Evolutionary conservation across 2,329 filamentous ascomycete genomes (phyloP), one percentile per base, ranked within the genome.

Genomic region (Endoconidiophora polonica): DNA sequence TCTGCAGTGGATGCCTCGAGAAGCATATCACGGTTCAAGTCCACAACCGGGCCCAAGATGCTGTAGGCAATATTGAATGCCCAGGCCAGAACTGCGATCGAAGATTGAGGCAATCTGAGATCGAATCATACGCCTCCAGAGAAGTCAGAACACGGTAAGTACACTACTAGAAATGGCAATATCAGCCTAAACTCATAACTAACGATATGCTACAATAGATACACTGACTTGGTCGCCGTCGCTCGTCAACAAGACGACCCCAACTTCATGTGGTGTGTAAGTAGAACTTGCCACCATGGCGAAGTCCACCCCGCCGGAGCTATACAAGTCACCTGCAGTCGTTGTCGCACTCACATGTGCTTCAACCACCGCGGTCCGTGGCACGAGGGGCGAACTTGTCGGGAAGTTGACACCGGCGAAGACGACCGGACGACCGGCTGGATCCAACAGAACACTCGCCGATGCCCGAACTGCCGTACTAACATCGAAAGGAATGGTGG

Each of bases 251-350:
- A 24, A 14, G 80, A 81, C 50, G 79, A 84, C 56, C 68, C 80
- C 55, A 81, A 73, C 44, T 81, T 81, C 59, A 71, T 85, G 58
- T 84, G 75, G 66, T 85, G 81, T 80, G 67, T 85, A 58, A 83
- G 83, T 59, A 77, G 79, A 45, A 74, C 77, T 18, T 86, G 81
- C 61, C 66, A 83, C 49, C 59, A 68, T 24, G 85, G 81, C 62
- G 73, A 77, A 56, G 84, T 79, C 67, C 85, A 81, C 65, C 74
- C 79, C 60, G 68, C 73, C 55, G 60, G 72, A 22, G 78, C 85
- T 54, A 81, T 85, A 61, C 75, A 79, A 3, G 72, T 84, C 1
- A 85, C 81, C 62, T 62, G 72, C 5, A 67, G 80, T 49, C 74
- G 77, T 10, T 51, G 44, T 38, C 12, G 16, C 12, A 45, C 37